Base-by-base conservation (phyloP, 495 filamentous ascomycete genomes). In the Lineolata rhizophorae region DNA sequence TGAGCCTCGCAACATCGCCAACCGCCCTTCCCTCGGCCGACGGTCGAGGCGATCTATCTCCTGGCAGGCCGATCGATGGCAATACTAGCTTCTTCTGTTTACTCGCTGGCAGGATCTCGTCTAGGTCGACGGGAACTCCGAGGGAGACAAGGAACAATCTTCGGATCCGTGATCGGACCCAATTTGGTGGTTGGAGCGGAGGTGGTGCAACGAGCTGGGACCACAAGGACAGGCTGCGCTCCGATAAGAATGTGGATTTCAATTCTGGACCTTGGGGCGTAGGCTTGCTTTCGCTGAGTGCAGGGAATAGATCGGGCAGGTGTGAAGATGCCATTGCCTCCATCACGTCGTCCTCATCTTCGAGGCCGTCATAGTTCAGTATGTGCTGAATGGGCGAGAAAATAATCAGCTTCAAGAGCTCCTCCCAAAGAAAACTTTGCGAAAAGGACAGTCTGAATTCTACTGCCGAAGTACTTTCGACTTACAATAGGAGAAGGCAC, bases 51-150 rank as follows among this genome's bases (percentile, higher is more conserved):
- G 50, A 47, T 38, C 41, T 35, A 43, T 51, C 31, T 30, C 51
- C 31, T 29, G 58, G 53, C 11, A 73, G 53, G 44, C 76, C 67
- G 31, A 87, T 71, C 2, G 79, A 87, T 4, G 87, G 90, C 2
- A 99, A 65, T 13, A 99, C 64, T 16, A 99, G 72, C 45, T 95
- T 93, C 63, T 95, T 95, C 48, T 95, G 90, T 53, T 93, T 94
- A 21, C 79, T 85, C 2, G 84, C 79, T 2, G 87, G 87, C 13
- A 95, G 65, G 37, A 95, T 94, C 56, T 95, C 87, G 51, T 99
- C 87, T 2, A 99, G 63, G 42, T 99, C 87, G 29, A 99, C 75
- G 3, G 87, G 87, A 1, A 99, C 87, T 11, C 87, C 87, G 3
- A 99, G 65, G 8, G 80, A 91, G 24, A 99, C 87, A 20, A 99